Evolutionary conservation across 1,139 yeast species (phyloP), one percentile per base, ranked within the genome.

Genomic region (Yamadazyma kanchanaburiensis): DNA sequence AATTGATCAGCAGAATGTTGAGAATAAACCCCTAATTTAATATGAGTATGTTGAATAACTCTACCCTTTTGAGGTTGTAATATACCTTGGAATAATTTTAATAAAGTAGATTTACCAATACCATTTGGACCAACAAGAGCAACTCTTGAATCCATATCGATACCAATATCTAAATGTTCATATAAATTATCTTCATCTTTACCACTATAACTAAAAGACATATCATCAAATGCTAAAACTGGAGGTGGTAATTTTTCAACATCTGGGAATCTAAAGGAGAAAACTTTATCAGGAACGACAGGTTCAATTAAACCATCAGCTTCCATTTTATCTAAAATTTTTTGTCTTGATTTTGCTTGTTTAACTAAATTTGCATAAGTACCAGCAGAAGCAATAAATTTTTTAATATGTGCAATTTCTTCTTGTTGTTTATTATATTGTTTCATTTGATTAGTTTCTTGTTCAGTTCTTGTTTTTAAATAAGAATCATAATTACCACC

Each of bases 401-500:
- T 91, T 76, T 91, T 94, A 65, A 94, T 94, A 65, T 91, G 98
- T 26, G 81, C 88, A 57, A 94, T 91, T 77, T 91, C 98, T 66
- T 94, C 98, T 72, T 94, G 98, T 74, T 91, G 97, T 68, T 91
- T 94, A 55, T 68, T 63, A 69, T 91, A 91, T 63, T 88, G 95
- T 71, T 91, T 94, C 95, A 85, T 91, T 75, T 91, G 98, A 65
- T 91, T 91, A 45, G 94, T 82, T 68, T 94, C 98, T 71, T 74
- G 70, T 74, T 91, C 99, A 33, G 77, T 54, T 72, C 97, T 82
- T 36, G 98, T 94, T 77, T 91, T 89, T 59, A 81, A 78, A 60
- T 91, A 91, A 26, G 96, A 79, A 63, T 94, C 98, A 74, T 89
- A 94, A 74, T 91, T 94, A 82, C 98, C 99, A 79, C 97, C 97